These are phyloP conservation scores for Protea cynaroides DNA, from an alignment of 164 flowering plant genomes.

Conservation along the genomic window DNA sequence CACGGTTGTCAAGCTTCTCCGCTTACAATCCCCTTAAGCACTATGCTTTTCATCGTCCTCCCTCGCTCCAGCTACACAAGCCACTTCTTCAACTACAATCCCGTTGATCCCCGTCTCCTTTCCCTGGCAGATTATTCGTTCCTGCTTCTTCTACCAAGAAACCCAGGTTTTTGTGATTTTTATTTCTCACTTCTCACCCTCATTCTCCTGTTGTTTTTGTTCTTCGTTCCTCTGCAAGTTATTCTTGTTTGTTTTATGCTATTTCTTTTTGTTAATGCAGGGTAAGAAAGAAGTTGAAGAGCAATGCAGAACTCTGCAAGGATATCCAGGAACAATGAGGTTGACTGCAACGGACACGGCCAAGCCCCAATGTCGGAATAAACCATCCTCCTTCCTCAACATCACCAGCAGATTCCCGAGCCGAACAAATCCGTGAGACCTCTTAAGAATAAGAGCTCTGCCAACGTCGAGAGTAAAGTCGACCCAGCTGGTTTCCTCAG, in stretches of 20 bases:
- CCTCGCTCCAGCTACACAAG: conserved; percentile 3
- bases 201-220: neutral
- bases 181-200: neutral
- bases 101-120: neutral
- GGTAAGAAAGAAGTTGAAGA: conserved; percentile 38
- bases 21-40: conserved; percentile 16
- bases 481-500: conserved; percentile 86
- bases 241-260: neutral
- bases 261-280: conserved; percentile 15
- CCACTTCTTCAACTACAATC: neutral
- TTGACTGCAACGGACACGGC: too few relatives aligned
- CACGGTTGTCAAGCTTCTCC: conserved; percentile 9
- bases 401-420: neutral
- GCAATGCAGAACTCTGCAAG: conserved; percentile 60
- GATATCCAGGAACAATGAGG: conserved; percentile 58
- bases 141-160: conserved; percentile 22
- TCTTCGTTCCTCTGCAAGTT: neutral
- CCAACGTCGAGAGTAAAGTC: conserved; percentile 30
- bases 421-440: conserved; percentile 12
- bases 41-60: conserved; percentile 5
- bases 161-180: conserved; percentile 23
- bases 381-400: too few relatives aligned
- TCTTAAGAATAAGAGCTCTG: conserved; percentile 15
- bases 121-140: neutral
- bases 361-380: too few relatives aligned